Evolutionary conservation across 257 asterid species (phyloP).

Genomic region (Echites panduratus): DNA sequence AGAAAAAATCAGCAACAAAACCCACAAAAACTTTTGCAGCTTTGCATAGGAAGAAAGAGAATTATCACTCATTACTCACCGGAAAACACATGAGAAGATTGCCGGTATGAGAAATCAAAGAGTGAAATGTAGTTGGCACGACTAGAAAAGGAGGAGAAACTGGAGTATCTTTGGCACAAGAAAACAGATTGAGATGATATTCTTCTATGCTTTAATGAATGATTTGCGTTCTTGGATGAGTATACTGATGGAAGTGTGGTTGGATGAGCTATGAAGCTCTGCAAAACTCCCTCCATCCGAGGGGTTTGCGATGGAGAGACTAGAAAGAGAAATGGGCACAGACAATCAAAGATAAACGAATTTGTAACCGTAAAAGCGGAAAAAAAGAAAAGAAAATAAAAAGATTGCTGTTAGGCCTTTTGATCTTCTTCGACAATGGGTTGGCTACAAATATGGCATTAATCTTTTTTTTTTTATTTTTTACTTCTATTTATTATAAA

Average conservation of each 20-base stretch:
- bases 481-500: too few relatives aligned
- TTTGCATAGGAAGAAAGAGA: background rate
- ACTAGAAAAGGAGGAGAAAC: background rate
- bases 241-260: background rate
- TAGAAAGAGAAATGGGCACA: background rate
- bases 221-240: background rate
- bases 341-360: too few relatives aligned
- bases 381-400: too few relatives aligned
- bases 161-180: conserved; percentile 7
- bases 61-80: conserved; percentile 11
- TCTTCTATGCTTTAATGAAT: background rate
- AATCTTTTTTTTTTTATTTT: too few relatives aligned
- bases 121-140: background rate
- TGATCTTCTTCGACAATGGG: too few relatives aligned
- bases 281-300: conserved; percentile 14
- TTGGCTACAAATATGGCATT: too few relatives aligned
- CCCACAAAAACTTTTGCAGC: background rate
- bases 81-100: conserved; percentile 8
- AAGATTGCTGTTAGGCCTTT: too few relatives aligned
- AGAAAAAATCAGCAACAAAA: background rate
- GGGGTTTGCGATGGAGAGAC: background rate
- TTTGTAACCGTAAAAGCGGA: background rate
- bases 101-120: background rate
- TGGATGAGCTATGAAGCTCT: conserved; percentile 15
- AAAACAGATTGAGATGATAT: background rate